These are phyloP conservation scores for Dipodascopsis uninucleata DNA, from an alignment of 805 yeast species.

Conservation along the genomic window DNA sequence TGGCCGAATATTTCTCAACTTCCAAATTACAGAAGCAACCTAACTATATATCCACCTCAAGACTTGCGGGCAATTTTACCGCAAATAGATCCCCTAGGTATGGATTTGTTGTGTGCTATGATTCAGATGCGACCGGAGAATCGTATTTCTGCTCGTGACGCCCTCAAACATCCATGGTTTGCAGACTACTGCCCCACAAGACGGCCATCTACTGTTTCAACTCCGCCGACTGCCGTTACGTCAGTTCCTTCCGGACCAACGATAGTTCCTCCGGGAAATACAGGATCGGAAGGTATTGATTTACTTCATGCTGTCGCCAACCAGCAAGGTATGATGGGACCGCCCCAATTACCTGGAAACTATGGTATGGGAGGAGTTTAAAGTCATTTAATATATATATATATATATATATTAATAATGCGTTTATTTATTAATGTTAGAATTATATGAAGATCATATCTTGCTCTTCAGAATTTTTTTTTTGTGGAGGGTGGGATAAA, in stretches of 20 bases:
- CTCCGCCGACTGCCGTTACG: constrained; percentile 1
- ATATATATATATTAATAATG: too few species aligned
- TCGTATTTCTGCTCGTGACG: constrained; percentile 51
- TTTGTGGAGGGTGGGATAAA: too few species aligned
- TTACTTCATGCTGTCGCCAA: constrained; percentile 2
- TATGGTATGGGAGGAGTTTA: too few species aligned
- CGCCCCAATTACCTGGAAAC: constrained; percentile 18
- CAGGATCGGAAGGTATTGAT: constrained; percentile 8
- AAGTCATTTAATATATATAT: too few species aligned
- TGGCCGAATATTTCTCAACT: constrained; percentile 96
- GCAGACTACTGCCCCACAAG: constrained; percentile 52
- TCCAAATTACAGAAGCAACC: constrained; percentile 81
- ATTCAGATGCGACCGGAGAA: constrained; percentile 53
- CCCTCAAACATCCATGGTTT: constrained; percentile 71
- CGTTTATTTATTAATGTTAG: too few species aligned
- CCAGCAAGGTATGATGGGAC: constrained; percentile 24
- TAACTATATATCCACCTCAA: constrained; percentile 84
- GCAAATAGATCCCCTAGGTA: constrained; percentile 63
- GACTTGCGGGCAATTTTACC: constrained; percentile 71
- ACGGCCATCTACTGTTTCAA: not conserved
- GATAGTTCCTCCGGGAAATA: constrained; percentile 4
- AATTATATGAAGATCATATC: too few species aligned
- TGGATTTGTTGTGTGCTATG: constrained; percentile 58
- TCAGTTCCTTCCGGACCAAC: constrained; percentile 9
- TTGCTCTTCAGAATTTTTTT: too few species aligned